Conservation (phyloP, 768 basidiomycete genomes). For the Rossbeevera mucosa region DNA sequence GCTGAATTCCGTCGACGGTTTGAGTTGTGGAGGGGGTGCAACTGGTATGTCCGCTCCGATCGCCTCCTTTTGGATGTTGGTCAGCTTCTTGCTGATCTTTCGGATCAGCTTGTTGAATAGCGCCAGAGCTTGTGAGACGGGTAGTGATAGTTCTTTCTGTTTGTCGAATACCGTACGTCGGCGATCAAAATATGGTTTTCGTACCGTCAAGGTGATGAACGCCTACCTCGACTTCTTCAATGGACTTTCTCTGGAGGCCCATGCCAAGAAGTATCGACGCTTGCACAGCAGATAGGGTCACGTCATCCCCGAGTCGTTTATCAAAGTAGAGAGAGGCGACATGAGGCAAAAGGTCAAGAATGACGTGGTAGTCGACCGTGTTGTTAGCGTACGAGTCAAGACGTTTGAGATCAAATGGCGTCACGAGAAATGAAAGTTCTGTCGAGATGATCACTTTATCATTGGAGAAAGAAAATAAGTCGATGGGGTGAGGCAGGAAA, state of each 20-base stretch:
- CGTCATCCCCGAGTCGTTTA: conserved; percentile 56
- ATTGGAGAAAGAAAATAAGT: background rate
- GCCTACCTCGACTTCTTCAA: conserved; percentile 84
- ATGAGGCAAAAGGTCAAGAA: conserved; percentile 85
- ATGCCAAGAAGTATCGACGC: conserved; percentile 86
- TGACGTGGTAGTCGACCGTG: conserved; percentile 93
- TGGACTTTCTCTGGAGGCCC: conserved; percentile 81
- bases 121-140: conserved; percentile 83
- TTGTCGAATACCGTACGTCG: background rate
- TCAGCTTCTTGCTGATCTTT: conserved; percentile 71
- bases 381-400: conserved; percentile 95
- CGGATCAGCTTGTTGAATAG: conserved; percentile 88
- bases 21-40: conserved; percentile 25
- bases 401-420: conserved; percentile 94
- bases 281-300: conserved; percentile 81
- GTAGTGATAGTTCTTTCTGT: conserved; percentile 74
- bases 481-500: background rate
- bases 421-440: conserved; percentile 61
- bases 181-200: conserved; percentile 4
- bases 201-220: background rate
- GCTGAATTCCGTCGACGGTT: conserved; percentile 11
- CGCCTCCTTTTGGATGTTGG: conserved; percentile 74
- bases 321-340: conserved; percentile 85
- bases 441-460: conserved; percentile 18
- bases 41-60: conserved; percentile 61